Evolutionary conservation across 768 basidiomycete species (phyloP).

Genomic region (Amanita subjunquillea): DNA sequence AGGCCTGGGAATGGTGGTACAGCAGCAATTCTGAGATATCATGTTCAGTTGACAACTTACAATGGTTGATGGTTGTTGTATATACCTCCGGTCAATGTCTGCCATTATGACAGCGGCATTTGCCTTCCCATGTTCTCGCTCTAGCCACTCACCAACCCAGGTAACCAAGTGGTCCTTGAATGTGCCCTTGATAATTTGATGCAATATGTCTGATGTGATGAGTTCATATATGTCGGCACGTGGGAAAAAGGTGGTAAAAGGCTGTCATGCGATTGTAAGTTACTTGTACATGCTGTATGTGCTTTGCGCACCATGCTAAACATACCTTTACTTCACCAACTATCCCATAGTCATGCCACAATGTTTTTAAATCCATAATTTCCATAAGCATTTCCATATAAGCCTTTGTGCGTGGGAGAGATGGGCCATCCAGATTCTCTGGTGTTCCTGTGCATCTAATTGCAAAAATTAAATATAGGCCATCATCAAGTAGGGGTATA

Average conservation of each 20-base stretch:
- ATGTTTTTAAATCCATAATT: too few relatives aligned
- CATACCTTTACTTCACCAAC: not conserved
- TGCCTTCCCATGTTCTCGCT: not conserved
- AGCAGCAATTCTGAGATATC: constrained; percentile 10
- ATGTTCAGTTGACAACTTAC: not conserved
- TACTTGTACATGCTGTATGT: not conserved
- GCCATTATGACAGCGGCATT: not conserved
- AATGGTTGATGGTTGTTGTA: not conserved
- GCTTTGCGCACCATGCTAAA: not conserved
- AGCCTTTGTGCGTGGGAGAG: too few relatives aligned
- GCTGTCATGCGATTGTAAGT: constrained; percentile 2
- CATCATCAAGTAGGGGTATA: not conserved
- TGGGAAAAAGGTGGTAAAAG: constrained; percentile 9
- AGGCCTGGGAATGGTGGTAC: constrained; percentile 14
- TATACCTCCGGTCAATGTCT: constrained; percentile 6
- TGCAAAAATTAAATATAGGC: not conserved
- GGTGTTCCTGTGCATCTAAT: not conserved
- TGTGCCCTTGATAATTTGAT: constrained; percentile 9
- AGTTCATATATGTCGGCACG: constrained; percentile 9
- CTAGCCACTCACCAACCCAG: constrained; percentile 8
- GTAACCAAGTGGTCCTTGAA: too few relatives aligned
- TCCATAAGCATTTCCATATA: too few relatives aligned
- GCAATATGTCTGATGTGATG: constrained; percentile 3
- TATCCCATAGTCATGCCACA: too few relatives aligned
- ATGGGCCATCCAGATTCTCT: too few relatives aligned